Evolutionary conservation across 1,139 yeast species (phyloP), one percentile per base, ranked within the genome.

Genomic region (Suhomyces panamericanus): DNA sequence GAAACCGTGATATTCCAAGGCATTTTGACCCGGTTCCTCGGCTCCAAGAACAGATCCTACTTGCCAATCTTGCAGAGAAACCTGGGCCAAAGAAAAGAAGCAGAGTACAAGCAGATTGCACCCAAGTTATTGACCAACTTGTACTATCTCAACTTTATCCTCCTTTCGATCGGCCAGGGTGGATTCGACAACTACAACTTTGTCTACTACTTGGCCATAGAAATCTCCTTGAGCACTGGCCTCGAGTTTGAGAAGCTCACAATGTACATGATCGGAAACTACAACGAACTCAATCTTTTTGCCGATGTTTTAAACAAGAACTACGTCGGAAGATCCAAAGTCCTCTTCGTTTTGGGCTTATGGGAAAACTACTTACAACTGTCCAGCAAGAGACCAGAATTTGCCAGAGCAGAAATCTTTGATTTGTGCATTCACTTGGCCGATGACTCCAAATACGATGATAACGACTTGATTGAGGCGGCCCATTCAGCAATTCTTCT

Each of bases 131-230:
- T 83, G 29, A 69, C 69, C 35, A 61, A 67, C 6, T 64, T 85
- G n/a, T 82, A 76, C 53, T 68, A 79, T 48, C 47, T 81, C 41
- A 77, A 83, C 49, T 83, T 78, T 53, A 70, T 85, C 6, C 60
- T 84, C 12, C 72, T 78, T 32, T 70, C 80, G 15, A 74, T 85
- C 14, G 93, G 95, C 0, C 76, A 78, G 33, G 85, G 87, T 1
- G 89, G 89, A 1, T 85, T 86, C 58, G 86, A 83, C 42, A 73
- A 80, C 16, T 85, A 81, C 59, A 83, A 83, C 54, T 85, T 82
- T 59, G 81, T 83, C n/a, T 78, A 80, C 52, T 70, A 76, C 39
- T 63, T 81, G 4, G 62, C 80, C 14, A 49, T 80, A 6, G 87
- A 83, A 44, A 43, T 67, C 55, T 73, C 43, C 37, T 77, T 54